Evolutionary conservation across 140 eudicot genomes (phyloP).

Genomic region (Oenanthe javanica): DNA sequence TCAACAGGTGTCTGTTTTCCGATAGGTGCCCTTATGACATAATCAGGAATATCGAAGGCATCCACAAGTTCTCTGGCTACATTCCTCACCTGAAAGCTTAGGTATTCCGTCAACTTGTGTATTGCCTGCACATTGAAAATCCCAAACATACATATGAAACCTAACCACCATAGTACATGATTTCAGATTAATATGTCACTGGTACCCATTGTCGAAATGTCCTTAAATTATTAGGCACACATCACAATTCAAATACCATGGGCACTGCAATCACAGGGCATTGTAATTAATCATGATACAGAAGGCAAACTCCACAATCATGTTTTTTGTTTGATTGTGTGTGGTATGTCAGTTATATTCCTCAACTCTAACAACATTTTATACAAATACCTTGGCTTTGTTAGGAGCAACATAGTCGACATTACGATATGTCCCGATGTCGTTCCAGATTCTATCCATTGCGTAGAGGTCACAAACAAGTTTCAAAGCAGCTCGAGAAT

Average conservation of each 20-base stretch:
- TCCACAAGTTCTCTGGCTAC: slow-evolving; percentile 83
- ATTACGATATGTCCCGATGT: slow-evolving; percentile 91
- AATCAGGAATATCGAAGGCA: slow-evolving; percentile 87
- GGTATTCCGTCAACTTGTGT: slow-evolving; percentile 75
- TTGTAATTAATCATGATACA: neutral
- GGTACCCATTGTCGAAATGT: neutral
- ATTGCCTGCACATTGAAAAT: slow-evolving; percentile 52
- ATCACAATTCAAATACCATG: neutral
- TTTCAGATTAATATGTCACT: neutral
- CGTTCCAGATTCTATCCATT: slow-evolving; percentile 86
- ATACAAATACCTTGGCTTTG: slow-evolving; percentile 79
- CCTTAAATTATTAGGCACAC: neutral
- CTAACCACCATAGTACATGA: neutral
- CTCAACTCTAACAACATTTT: neutral
- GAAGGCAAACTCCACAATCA: neutral
- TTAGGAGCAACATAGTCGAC: slow-evolving; percentile 98
- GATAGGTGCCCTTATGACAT: slow-evolving; percentile 79
- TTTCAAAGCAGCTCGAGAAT: slow-evolving; percentile 71
- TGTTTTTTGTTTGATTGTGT: neutral
- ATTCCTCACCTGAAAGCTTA: slow-evolving; percentile 86
- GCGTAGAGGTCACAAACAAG: slow-evolving; percentile 93
- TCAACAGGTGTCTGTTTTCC: slow-evolving; percentile 66
- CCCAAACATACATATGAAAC: neutral
- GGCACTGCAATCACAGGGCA: neutral
- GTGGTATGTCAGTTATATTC: neutral